phyloP scores from a whole-genome alignment of 805 yeast species.

The Candida cerambycidarum region DNA sequence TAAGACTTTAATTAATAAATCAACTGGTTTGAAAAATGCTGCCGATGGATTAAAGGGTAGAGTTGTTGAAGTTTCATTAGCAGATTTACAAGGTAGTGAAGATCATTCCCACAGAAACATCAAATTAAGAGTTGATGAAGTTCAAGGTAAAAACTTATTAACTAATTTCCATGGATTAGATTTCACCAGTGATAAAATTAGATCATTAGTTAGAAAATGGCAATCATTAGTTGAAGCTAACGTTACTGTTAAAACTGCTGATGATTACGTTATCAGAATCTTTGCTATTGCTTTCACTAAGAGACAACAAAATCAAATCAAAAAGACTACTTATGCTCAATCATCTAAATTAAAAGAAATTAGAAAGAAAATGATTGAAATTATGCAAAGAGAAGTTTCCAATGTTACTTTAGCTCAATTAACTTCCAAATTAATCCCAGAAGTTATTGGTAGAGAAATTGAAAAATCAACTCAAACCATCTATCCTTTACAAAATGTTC shows the following conservation, averaged over 20 bases:
- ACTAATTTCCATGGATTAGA: slow-evolving; percentile 99
- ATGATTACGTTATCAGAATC: slow-evolving; percentile 94
- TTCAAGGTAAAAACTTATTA: slow-evolving; percentile 96
- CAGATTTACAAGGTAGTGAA: slow-evolving; percentile 98
- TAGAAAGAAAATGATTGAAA: slow-evolving; percentile 95
- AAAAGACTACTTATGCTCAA: slow-evolving; percentile 98
- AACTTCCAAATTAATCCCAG: slow-evolving; percentile 96
- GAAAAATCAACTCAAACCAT: slow-evolving; percentile 93
- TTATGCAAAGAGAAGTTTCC: slow-evolving; percentile 94
- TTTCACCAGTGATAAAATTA: slow-evolving; percentile 96
- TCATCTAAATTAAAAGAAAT: slow-evolving; percentile 95
- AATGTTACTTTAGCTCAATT: slow-evolving; percentile 94
- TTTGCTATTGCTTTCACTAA: slow-evolving; percentile 98
- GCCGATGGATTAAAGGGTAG: slow-evolving; percentile 98
- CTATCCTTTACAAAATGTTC: slow-evolving; percentile 97
- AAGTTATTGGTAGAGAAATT: slow-evolving; percentile 97
- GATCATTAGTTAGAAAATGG: slow-evolving; percentile 98
- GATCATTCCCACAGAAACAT: slow-evolving; percentile 98
- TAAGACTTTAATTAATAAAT: slow-evolving; percentile 97
- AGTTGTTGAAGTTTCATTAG: slow-evolving; percentile 91
- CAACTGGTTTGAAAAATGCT: slow-evolving; percentile 97
- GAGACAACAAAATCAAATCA: slow-evolving; percentile 95
- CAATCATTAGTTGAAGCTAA: slow-evolving; percentile 97
- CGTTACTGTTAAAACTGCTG: slow-evolving; percentile 97
- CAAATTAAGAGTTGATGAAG: slow-evolving; percentile 97